Base-by-base conservation (phyloP, 495 filamentous ascomycete species). In the Penicillium pulvis region DNA sequence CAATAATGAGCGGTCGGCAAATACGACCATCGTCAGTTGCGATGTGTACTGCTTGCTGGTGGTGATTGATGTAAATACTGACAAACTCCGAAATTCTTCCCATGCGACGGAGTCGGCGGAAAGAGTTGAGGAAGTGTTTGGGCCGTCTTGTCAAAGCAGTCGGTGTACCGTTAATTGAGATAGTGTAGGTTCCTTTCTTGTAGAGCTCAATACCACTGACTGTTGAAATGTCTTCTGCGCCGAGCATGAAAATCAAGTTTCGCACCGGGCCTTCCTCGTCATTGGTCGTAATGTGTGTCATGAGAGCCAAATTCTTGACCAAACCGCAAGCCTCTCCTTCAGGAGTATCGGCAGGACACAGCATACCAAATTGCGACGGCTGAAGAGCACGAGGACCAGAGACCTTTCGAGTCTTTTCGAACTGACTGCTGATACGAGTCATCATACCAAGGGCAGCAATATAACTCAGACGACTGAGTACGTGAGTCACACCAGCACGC, bases 381-480 rank as follows among this genome's bases (percentile, higher is more conserved):
- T 99, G 94, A 16, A 99, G 79, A 10, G 95, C 94, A 80, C 94
- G 87, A 64, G 94, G 94, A 54, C 95, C 95, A 67, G 85, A 89
- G 61, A 99, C 90, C 71, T 99, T 99, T 62, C 94, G 78, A 2
- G 93, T 97, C 80, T 98, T 98, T 69, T 98, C 94, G 69, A 99
- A 98, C 77, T 98, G 94, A 83, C 90, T 95, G 76, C 87, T 93
- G 63, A 98, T 98, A 64, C 94, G 86, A 11, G 95, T 98, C 95
- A 99, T 98, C 95, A 98, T 98, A 55, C 95, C 95, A n/a, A 99
- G 82, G 11, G 95, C 95, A 63, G 89, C 90, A 75, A 98, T 97
- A 67, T 97, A 99, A 71, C 92, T 97, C 46, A 98, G 77, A 44
- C 94, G 85, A 76, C 93, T 97, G 17, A 99, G 80, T 54, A 99